Conservation (phyloP, 2,329 filamentous ascomycete species). For the Exophiala alcalophila region DNA sequence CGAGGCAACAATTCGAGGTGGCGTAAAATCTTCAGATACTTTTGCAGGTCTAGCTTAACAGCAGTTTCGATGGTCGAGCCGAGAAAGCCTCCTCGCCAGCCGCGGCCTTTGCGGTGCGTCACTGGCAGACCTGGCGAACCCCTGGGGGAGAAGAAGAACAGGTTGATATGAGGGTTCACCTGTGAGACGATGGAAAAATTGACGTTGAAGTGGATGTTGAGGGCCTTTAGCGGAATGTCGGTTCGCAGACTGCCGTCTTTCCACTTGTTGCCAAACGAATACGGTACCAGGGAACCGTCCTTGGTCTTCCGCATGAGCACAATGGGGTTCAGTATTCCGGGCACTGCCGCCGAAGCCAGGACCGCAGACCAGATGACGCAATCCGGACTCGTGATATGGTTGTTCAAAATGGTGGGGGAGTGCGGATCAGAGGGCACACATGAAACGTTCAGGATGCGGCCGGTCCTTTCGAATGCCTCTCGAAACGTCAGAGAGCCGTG, state of each 20-base stretch:
- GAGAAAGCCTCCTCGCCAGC: conserved; percentile 93
- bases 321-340: conserved; percentile 92
- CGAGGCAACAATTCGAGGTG: conserved; percentile 89
- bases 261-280: conserved; percentile 98
- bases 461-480: conserved; percentile 90
- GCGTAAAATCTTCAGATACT: conserved; percentile 93
- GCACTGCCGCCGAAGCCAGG: conserved; percentile 89
- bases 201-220: conserved; percentile 97
- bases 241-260: conserved; percentile 94
- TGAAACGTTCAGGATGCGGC: conserved; percentile 89
- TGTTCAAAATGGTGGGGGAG: conserved; percentile 85
- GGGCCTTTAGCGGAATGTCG: conserved; percentile 88
- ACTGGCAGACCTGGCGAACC: conserved; percentile 90
- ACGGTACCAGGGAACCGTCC: conserved; percentile 75
- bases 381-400: conserved; percentile 91
- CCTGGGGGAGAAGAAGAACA: conserved; percentile 96
- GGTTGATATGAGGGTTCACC: conserved; percentile 95
- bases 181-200: conserved; percentile 87
- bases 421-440: conserved; percentile 96
- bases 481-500: conserved; percentile 88
- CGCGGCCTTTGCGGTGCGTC: conserved; percentile 85
- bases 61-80: conserved; percentile 91
- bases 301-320: conserved; percentile 84
- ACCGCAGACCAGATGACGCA: conserved; percentile 99
- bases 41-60: conserved; percentile 92